Evolutionary conservation across 306 rosid genomes (phyloP).

Genomic region (Cicer chorassanicum): DNA sequence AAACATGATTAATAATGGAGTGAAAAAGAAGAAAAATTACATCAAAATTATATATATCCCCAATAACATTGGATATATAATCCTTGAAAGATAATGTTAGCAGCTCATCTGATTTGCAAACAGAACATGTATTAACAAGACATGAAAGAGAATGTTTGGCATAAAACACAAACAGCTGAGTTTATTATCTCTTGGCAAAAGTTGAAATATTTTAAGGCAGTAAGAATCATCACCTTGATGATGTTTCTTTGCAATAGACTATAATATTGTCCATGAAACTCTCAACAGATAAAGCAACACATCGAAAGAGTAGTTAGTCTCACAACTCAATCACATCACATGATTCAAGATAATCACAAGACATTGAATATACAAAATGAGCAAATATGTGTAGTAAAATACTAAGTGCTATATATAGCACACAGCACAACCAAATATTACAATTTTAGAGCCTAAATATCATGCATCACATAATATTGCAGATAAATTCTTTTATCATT

Average conservation of each 20-base stretch:
- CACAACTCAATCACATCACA: neutral
- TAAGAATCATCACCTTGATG: slow-evolving; percentile 12
- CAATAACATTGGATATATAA: neutral
- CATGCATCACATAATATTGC: neutral
- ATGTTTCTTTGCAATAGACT: neutral
- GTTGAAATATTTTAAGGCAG: neutral
- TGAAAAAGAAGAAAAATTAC: slow-evolving; percentile 7
- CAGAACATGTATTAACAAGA: slow-evolving; percentile 12
- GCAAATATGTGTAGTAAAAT: neutral
- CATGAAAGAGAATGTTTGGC: slow-evolving; percentile 1
- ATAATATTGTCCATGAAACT: neutral
- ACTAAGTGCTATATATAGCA: neutral
- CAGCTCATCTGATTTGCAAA: slow-evolving; percentile 1
- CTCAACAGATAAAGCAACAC: neutral
- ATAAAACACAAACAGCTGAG: neutral
- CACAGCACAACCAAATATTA: neutral
- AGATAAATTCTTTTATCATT: neutral
- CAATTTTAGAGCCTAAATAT: slow-evolving; percentile 2
- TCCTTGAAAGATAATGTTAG: neutral
- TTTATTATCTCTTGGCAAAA: neutral
- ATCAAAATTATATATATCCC: neutral
- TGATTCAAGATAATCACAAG: slow-evolving; percentile 46
- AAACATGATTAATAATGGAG: slow-evolving; percentile 38
- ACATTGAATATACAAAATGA: slow-evolving; percentile 9
- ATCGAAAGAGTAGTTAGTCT: neutral